Percentiles rank a stretch among this genome's conserved stretches.
These are phyloP conservation scores for Sarocladium oryzae DNA, from an alignment of 2,329 filamentous ascomycete species.

Conservation along the genomic window DNA sequence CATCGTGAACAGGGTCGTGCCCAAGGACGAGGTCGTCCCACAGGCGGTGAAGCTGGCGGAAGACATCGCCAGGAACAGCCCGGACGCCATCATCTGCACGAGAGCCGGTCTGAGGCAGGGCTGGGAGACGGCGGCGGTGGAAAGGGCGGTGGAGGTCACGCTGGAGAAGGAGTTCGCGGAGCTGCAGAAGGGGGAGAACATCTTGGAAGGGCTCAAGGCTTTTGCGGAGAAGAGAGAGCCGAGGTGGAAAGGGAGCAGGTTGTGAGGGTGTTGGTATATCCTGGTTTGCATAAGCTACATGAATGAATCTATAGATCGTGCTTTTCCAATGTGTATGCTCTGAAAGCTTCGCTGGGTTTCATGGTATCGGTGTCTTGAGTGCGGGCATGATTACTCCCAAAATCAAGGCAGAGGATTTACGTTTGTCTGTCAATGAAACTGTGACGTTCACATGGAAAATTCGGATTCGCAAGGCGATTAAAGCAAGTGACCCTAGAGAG, in stretches of 20 bases:
- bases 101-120: constrained; percentile 61
- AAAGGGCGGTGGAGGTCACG: constrained; percentile 42
- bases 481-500: too few species aligned
- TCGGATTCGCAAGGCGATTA: too few species aligned
- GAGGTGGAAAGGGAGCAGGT: constrained; percentile 52
- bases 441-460: too few species aligned
- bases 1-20: constrained; percentile 19
- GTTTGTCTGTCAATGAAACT: too few species aligned
- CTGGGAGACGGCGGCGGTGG: constrained; percentile 60
- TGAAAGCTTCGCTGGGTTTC: too few species aligned
- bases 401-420: too few species aligned
- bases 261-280: constrained; percentile 25
- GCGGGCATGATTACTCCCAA: too few species aligned
- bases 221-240: constrained; percentile 67
- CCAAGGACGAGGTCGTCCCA: constrained; percentile 33
- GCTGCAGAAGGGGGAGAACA: constrained; percentile 59
- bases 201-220: constrained; percentile 61
- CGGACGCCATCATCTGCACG: constrained; percentile 64
- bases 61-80: constrained; percentile 56
- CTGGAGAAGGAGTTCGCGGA: constrained; percentile 40
- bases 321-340: too few species aligned
- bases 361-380: too few species aligned
- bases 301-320: too few species aligned
- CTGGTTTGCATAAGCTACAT: too few species aligned
- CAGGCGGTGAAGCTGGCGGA: constrained; percentile 54